Evolutionary conservation across 2,329 filamentous ascomycete genomes (phyloP).

Genomic region (Paraconiothyrium sp.): DNA sequence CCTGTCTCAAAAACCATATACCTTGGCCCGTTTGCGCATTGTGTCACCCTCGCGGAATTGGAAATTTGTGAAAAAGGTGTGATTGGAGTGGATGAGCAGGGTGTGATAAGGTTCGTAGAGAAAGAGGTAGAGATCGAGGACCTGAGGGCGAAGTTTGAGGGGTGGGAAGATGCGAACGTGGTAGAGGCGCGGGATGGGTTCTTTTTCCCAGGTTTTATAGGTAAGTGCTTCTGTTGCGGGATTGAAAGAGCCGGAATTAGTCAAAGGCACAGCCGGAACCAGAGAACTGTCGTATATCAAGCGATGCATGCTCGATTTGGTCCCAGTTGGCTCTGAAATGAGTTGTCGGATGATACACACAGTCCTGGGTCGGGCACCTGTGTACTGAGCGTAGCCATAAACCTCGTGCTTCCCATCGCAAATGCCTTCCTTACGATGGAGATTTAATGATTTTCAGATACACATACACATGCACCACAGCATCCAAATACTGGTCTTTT

Average conservation of each 20-base stretch:
- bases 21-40: constrained; percentile 70
- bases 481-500: constrained; percentile 96
- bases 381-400: no score
- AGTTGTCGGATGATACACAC: no score
- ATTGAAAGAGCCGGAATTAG: neutral
- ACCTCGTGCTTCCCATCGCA: neutral
- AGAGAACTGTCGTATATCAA: neutral
- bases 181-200: constrained; percentile 65
- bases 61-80: constrained; percentile 59
- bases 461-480: constrained; percentile 93
- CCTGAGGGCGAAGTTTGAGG: constrained; percentile 34
- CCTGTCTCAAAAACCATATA: constrained; percentile 58
- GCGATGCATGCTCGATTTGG: neutral
- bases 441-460: constrained; percentile 58
- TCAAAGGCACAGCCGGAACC: neutral
- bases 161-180: constrained; percentile 54
- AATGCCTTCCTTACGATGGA: neutral
- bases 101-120: constrained; percentile 61
- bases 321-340: no score
- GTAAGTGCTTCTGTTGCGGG: constrained; percentile 54
- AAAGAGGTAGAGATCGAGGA: constrained; percentile 41
- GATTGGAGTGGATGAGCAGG: constrained; percentile 63
- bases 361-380: no score
- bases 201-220: constrained; percentile 86
- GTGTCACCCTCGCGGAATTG: constrained; percentile 57